Conservation (phyloP, 371 early-diverging fungal genomes). For the Coemansia sp. region DNA sequence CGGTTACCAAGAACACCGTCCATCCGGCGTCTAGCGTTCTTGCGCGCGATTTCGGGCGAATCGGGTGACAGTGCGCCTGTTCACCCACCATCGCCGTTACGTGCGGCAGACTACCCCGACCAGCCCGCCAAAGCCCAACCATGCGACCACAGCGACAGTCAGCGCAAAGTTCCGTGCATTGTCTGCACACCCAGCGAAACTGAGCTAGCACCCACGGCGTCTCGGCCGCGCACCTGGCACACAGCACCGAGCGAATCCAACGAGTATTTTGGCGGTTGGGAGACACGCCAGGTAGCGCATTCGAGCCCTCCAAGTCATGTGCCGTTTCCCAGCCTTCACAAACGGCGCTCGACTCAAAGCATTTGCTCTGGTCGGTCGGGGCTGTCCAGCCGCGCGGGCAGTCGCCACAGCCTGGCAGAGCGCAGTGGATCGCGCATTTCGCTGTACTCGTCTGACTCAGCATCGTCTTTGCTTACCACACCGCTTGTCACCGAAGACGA, state of each 20-base stretch:
- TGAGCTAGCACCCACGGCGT: neutral
- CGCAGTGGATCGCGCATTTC: conserved; percentile 23
- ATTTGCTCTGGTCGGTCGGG: neutral
- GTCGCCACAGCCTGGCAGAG: conserved; percentile 3
- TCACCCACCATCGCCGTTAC: too few species aligned
- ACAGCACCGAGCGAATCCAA: neutral
- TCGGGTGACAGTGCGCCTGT: too few species aligned
- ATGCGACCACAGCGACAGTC: neutral
- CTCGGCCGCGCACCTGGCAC: conserved; percentile 6
- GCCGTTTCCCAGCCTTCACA: conserved; percentile 16
- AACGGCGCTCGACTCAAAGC: conserved; percentile 13
- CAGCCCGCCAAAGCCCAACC: too few species aligned
- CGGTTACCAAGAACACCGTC: conserved; percentile 17
- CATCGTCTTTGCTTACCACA: conserved; percentile 19
- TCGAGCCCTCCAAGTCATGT: neutral
- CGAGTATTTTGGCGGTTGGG: neutral
- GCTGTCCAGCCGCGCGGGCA: neutral
- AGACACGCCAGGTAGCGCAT: neutral
- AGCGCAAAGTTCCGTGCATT: conserved; percentile 5
- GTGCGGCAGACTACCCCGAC: too few species aligned
- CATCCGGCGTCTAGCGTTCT: conserved; percentile 23
- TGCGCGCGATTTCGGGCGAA: conserved; percentile 8
- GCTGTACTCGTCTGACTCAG: conserved; percentile 24
- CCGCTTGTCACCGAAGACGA: conserved; percentile 50
- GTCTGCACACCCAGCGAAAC: neutral